Evolutionary conservation across 768 basidiomycete species (phyloP), one percentile per base, ranked within the genome.

Genomic region (Russula vinacea): DNA sequence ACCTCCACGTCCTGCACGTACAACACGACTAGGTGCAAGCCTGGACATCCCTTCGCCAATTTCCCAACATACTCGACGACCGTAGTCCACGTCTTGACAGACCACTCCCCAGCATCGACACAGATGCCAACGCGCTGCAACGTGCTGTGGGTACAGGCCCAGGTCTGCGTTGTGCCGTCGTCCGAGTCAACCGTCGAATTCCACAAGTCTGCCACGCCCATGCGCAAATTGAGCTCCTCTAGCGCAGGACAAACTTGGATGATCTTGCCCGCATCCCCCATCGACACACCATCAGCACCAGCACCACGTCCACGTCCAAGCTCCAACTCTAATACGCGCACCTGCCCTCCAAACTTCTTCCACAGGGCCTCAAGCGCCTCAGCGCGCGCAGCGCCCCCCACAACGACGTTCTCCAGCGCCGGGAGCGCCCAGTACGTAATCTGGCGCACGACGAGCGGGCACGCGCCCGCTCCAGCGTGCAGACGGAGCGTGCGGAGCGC

Each of bases 371-470:
- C 65, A 35, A 66, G 56, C 22, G 42, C 40, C 50, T 47, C 49
- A 0, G 24, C 24, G 17, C n/a, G 11, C 50, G 26, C 60, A 0
- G 49, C 22, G 5, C 60, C 57, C 13, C 33, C 40, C 56, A 68
- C 37, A 2, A 66, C 54, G 52, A 68, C 17, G 17, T 50, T 54
- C 58, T 58, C 39, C 54, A 68, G 67, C 42, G 49, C 60, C 1
- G 67, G 67, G 9, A 68, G 54, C 22, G 6, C 22, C 67, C 67
- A 68, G 11, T 54, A 54, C 45, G 47, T 22, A 24, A 33, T n/a
- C 49, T 68, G 67, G 17, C 64, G 61, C 32, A 50, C 54, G 33
- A 62, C 32, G n/a, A 68, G 14, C 33, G 64, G 60, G 49, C 60
- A 62, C 16, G 24, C 17, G 6, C 29, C 55, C 19, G 63, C 63